Conservation (phyloP, 441 rosid species). For the Euphorbia celastroides region DNA sequence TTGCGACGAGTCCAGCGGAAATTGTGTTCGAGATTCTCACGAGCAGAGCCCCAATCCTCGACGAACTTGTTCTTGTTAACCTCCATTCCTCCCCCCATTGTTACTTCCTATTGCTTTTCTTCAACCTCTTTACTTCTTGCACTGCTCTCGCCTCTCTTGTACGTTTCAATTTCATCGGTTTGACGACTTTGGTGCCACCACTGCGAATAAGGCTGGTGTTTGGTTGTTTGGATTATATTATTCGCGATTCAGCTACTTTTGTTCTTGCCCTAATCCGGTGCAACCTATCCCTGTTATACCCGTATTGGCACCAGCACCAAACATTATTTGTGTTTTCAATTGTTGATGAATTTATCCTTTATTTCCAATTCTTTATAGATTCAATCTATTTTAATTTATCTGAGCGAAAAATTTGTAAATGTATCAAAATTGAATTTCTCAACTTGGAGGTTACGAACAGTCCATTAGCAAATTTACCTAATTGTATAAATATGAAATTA, state of each 20-base stretch:
- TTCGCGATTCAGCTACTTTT: not conserved
- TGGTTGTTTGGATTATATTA: conserved; percentile 1
- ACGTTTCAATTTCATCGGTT: not conserved
- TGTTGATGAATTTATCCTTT: too few species aligned
- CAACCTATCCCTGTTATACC: too few species aligned
- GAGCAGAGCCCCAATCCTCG: conserved; percentile 74
- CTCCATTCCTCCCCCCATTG: conserved; percentile 95
- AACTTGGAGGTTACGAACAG: too few species aligned
- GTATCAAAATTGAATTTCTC: too few species aligned
- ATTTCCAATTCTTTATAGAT: too few species aligned
- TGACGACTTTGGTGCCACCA: not conserved
- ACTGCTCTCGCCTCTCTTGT: not conserved
- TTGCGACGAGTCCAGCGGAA: conserved; percentile 91
- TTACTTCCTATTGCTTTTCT: conserved; percentile 12
- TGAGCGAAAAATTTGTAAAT: too few species aligned
- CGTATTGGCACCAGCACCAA: too few species aligned
- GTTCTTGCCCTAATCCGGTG: too few species aligned
- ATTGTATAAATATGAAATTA: too few species aligned
- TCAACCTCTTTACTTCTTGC: not conserved
- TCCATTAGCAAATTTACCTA: too few species aligned
- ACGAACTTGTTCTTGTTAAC: conserved; percentile 75
- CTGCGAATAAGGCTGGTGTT: not conserved
- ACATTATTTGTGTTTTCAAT: too few species aligned
- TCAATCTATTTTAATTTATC: too few species aligned
- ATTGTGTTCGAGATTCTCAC: conserved; percentile 82